Conservation (phyloP, 805 yeast genomes). For the Dipodascus geniculatus region DNA sequence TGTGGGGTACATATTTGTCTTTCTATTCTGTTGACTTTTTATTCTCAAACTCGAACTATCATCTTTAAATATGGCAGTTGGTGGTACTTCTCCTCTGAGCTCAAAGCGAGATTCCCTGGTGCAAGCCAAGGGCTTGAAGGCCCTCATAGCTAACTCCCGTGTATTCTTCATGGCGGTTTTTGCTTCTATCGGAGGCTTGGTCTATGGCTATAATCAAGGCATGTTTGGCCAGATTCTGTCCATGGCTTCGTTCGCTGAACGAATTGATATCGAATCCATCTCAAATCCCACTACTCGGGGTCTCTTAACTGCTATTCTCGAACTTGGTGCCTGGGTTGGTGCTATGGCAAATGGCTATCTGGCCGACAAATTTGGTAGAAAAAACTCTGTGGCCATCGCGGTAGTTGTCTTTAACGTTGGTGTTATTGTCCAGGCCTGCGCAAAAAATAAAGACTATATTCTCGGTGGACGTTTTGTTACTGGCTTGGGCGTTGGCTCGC, state of each 20-base stretch:
- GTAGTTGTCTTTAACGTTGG: constrained; percentile 20
- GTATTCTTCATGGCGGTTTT: constrained; percentile 15
- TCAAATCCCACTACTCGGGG: constrained; percentile 13
- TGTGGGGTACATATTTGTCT: no score
- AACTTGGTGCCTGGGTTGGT: constrained; percentile 30
- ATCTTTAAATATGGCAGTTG: not conserved
- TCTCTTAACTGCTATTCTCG: constrained; percentile 12
- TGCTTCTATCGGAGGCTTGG: constrained; percentile 16
- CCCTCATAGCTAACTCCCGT: constrained; percentile 13
- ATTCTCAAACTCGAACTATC: not conserved
- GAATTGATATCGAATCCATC: constrained; percentile 12
- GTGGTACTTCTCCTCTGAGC: not conserved
- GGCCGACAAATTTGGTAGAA: constrained; percentile 51
- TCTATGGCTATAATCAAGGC: constrained; percentile 19
- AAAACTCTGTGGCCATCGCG: constrained; percentile 47
- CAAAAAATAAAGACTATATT: constrained; percentile 29
- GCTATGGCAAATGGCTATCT: constrained; percentile 47
- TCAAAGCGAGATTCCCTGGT: constrained; percentile 3
- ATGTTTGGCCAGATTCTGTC: constrained; percentile 16
- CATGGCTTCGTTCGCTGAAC: constrained; percentile 12
- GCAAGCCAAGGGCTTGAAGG: constrained; percentile 4
- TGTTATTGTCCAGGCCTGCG: constrained; percentile 19
- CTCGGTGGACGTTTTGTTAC: constrained; percentile 42
- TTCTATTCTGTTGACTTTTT: not conserved
- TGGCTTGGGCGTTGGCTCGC: constrained; percentile 43